These are phyloP conservation scores for Saururus chinensis DNA, from an alignment of 164 flowering plant species.

Conservation along the genomic window DNA sequence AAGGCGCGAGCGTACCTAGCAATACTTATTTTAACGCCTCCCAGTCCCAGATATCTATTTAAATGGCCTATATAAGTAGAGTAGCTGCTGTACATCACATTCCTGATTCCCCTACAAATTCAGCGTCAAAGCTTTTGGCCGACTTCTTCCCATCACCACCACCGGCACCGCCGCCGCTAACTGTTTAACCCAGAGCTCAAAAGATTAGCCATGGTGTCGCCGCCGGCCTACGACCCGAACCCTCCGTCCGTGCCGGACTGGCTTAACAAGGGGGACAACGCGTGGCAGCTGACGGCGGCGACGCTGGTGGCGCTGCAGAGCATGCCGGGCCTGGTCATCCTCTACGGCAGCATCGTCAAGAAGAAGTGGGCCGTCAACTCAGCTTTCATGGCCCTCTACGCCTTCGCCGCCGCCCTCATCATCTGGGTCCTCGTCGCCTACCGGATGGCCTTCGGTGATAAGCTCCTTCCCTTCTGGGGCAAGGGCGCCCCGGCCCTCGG, in stretches of 20 bases:
- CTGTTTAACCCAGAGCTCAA: too few species aligned
- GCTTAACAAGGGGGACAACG: constrained; percentile 27
- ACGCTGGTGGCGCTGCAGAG: constrained; percentile 19
- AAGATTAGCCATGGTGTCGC: background rate
- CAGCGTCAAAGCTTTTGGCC: too few species aligned
- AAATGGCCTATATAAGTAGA: too few species aligned
- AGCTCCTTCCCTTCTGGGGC: constrained; percentile 20
- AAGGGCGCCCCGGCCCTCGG: constrained; percentile 13
- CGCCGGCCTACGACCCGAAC: background rate
- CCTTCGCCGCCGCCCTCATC: constrained; percentile 21
- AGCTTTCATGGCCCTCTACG: constrained; percentile 24
- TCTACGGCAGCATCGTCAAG: constrained; percentile 23
- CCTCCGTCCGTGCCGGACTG: constrained; percentile 14
- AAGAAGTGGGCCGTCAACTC: constrained; percentile 27
- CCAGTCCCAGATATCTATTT: too few species aligned
- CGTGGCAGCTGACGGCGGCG: constrained; percentile 24
- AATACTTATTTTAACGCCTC: too few species aligned
- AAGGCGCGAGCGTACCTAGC: too few species aligned
- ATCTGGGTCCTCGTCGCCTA: constrained; percentile 18
- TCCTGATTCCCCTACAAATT: too few species aligned
- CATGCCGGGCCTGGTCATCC: constrained; percentile 24
- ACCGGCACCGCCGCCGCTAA: too few species aligned
- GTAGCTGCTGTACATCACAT: too few species aligned
- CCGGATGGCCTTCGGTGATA: constrained; percentile 18
- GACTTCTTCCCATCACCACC: too few species aligned